Base-by-base conservation (phyloP, 1,139 yeast genomes). In the Trichomonascaceae sp. region DNA sequence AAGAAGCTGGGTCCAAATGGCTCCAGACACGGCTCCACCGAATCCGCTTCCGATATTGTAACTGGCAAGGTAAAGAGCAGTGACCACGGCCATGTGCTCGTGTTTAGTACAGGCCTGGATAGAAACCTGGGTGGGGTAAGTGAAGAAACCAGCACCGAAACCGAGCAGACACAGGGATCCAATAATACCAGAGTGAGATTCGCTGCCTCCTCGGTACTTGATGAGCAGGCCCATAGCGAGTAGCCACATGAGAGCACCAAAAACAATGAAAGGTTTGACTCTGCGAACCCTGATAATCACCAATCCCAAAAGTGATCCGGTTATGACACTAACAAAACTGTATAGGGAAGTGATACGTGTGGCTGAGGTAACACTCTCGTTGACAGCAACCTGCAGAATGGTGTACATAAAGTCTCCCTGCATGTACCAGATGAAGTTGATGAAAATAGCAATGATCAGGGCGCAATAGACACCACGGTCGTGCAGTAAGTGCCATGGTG, bases 401-500 rank as follows among this genome's bases (percentile, higher is more conserved):
- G 84, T 67, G 52, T 72, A 76, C 57, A 78, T 55, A 51, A 64
- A 77, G 46, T 73, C 81, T 41, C 74, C 73, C 33, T 77, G 81
- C 78, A 76, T 71, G 56, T 69, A 69, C 69, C 71, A 76, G 33
- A 73, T 59, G 51, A 74, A 67, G 56, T 74, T 65, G 43, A 73
- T 65, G 38, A 71, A 57, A 38, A 72, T 52, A 17, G 70, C 79
- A 43, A 76, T 64, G 28, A 52, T 46, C 32, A 69, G 39, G 44
- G 82, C 76, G 43, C 81, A 69, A 67, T 78, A 72, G 18, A 77
- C 74, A 43, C 80, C 80, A 46, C 82, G 68, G 51, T 77, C 79
- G 42, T 60, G 71, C 50, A 78, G 52, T 43, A 75, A 60, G 25
- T 60, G 51, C 43, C 62, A 62, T 13, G 87, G 85, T 26, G 71